Evolutionary conservation across 2,329 filamentous ascomycete species (phyloP).

Genomic region (Hirsutella thompsonii): DNA sequence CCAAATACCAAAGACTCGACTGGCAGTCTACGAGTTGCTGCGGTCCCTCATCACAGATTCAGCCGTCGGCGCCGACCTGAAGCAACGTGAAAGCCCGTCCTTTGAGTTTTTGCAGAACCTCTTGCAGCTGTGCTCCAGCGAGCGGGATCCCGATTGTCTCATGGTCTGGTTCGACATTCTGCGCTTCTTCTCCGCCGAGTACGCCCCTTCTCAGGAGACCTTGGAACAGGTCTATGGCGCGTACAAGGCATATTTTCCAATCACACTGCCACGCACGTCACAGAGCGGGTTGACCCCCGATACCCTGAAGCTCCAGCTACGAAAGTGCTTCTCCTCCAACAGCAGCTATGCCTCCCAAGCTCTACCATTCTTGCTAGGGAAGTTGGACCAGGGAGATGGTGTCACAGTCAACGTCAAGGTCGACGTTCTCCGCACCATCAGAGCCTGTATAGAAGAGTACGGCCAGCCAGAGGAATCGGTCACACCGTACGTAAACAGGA

Average conservation of each 20-base stretch:
- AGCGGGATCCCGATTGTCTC: conserved; percentile 44
- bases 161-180: conserved; percentile 44
- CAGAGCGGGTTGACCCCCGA: conserved; percentile 41
- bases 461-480: conserved; percentile 31
- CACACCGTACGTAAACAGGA: conserved; percentile 32
- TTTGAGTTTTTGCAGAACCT: conserved; percentile 35
- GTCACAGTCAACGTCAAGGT: conserved; percentile 46
- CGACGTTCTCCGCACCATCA: conserved; percentile 42
- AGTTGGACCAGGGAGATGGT: conserved; percentile 45
- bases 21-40: conserved; percentile 38
- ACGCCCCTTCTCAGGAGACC: conserved; percentile 30
- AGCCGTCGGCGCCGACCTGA: conserved; percentile 28
- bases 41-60: conserved; percentile 28
- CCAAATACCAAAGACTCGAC: conserved; percentile 36
- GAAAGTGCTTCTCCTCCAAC: conserved; percentile 40
- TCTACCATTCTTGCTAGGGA: conserved; percentile 41
- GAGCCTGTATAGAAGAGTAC: conserved; percentile 38
- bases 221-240: conserved; percentile 37
- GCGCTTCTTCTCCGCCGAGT: conserved; percentile 29
- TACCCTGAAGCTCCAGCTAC: conserved; percentile 38
- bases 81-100: conserved; percentile 26
- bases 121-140: conserved; percentile 36
- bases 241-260: conserved; percentile 49
- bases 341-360: conserved; percentile 29
- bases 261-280: conserved; percentile 38